Base-by-base conservation (phyloP, 345 rosid genomes). In the Brassica carinata region DNA sequence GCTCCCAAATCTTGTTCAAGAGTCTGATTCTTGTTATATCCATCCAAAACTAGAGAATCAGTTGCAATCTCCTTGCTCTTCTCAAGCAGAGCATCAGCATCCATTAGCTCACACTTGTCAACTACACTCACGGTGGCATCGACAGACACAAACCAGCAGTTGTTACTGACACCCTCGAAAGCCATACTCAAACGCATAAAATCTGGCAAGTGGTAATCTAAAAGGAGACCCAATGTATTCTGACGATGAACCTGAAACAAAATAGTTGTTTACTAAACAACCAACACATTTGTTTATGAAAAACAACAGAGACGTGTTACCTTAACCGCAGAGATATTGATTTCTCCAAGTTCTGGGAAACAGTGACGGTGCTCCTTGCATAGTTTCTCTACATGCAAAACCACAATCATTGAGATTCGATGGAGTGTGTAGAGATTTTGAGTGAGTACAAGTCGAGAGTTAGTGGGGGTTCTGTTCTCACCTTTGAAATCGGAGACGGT, bases 401-500 rank as follows among this genome's bases (percentile, higher is more conserved):
- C 26, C 45, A 74, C 45, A 15, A 51, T 8, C 18, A 51, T 17
- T 17, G 7, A 68, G 31, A 77, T 70, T n/a, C 43, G 23, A 2
- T 48, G 5, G 36, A n/a, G 45, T 10, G 19, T 7, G 29, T 17
- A 19, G 27, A 57, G 62, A 57, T 17, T 23, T 23, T 15, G 59
- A 55, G 61, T 18, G 23, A 57, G 11, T 23, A 59, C 5, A 9
- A 23, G 7, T 0, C 55, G 48, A 40, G 48, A 14, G 17, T 51
- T 14, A n/a, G 58, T n/a, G 17, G 15, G 15, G 15, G 55, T 48
- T 14, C 58, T 23, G 0, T 1, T 51, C 58, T 31, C 29, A 76
- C 76, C 66, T 83, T 36, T 61, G 72, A 92, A 86, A 80, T 91
- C 92, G 62, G 85, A 79, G 43, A 91, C 87, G 58, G 87, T 87